These are phyloP conservation scores for sweet orange (Citrus sinensis) DNA, from an alignment of 345 rosid genomes.

Conservation along the genomic window DNA sequence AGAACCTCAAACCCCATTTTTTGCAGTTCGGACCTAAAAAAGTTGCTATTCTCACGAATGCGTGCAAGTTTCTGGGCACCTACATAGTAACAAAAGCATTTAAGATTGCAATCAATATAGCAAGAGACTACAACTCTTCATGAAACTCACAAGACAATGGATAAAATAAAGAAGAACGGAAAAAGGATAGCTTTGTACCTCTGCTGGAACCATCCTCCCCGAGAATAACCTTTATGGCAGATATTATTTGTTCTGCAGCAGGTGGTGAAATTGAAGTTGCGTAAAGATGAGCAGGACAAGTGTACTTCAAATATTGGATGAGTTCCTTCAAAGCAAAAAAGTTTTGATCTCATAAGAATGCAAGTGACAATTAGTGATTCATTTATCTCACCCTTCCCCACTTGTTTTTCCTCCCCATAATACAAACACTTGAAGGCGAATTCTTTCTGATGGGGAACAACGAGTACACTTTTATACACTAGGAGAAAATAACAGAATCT, in stretches of 20 bases:
- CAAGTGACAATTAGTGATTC: neutral
- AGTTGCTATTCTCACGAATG: constrained; percentile 94
- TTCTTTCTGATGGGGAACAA: neutral
- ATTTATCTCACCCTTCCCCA: neutral
- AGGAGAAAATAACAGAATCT: neutral
- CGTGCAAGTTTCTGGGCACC: constrained; percentile 91
- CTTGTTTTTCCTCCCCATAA: neutral
- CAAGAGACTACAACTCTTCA: neutral
- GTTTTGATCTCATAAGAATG: neutral
- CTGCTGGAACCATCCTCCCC: constrained; percentile 96
- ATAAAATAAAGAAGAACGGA: neutral
- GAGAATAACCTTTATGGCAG: constrained; percentile 79
- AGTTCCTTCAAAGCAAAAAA: constrained; percentile 52
- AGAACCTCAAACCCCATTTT: constrained; percentile 98
- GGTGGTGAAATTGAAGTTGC: constrained; percentile 97
- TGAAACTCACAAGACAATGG: neutral
- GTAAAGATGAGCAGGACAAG: constrained; percentile 88
- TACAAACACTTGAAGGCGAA: neutral
- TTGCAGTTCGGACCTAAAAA: constrained; percentile 81
- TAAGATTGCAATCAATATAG: neutral
- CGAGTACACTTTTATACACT: neutral
- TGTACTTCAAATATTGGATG: constrained; percentile 63
- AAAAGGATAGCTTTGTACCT: constrained; percentile 39
- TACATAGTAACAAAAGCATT: constrained; percentile 16
- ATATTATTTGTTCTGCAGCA: constrained; percentile 82